These are phyloP conservation scores for Camelina laxa DNA, from an alignment of 345 rosid genomes.

Conservation along the genomic window DNA sequence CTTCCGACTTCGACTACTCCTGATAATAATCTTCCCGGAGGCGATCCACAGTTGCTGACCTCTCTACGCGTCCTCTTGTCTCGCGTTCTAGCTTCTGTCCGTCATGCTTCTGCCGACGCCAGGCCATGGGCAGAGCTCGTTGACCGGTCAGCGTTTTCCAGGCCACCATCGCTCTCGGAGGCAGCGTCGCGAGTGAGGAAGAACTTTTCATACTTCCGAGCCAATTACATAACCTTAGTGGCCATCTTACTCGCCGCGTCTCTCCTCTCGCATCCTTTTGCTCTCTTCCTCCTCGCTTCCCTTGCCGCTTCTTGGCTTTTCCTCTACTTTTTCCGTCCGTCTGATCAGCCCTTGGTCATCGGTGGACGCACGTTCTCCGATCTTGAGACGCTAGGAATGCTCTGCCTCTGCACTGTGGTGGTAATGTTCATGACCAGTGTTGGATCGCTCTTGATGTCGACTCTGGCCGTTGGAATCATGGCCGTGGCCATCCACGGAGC, in stretches of 20 bases:
- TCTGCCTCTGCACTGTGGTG: conserved; percentile 48
- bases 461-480: conserved; percentile 46
- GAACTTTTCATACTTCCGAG: conserved; percentile 52
- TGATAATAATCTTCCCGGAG: conserved; percentile 33
- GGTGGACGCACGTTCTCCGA: conserved; percentile 57
- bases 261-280: conserved; percentile 51
- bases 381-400: conserved; percentile 49
- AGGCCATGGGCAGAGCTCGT: conserved; percentile 57
- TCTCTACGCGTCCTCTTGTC: conserved; percentile 37
- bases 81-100: conserved; percentile 35
- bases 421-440: conserved; percentile 59
- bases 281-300: conserved; percentile 50
- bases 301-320: conserved; percentile 55
- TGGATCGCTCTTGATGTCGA: conserved; percentile 54
- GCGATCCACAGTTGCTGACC: conserved; percentile 32
- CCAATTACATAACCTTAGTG: conserved; percentile 51
- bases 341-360: conserved; percentile 54
- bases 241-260: conserved; percentile 46
- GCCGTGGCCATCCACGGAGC: conserved; percentile 56
- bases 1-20: conserved; percentile 43
- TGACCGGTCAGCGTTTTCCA: conserved; percentile 50
- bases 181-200: conserved; percentile 50
- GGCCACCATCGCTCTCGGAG: conserved; percentile 53
- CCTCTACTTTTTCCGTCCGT: conserved; percentile 54
- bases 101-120: conserved; percentile 44